A percentile compares a stretch with the other conserved stretches of the same genome.
Evolutionary conservation across 176 grass and related monocot genomes (phyloP).

Genomic region (Neostapfia colusana): DNA sequence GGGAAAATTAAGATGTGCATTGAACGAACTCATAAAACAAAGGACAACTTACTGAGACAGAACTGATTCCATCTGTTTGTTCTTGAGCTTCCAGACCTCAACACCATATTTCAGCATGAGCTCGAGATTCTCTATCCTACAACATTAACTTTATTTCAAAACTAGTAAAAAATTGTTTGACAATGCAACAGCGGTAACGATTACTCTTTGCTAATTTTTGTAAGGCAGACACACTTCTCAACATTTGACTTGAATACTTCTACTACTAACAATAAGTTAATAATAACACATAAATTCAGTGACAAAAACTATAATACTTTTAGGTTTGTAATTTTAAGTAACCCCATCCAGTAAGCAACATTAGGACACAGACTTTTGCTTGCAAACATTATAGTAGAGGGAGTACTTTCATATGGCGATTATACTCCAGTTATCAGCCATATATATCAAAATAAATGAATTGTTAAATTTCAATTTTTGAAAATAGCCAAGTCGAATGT

Average conservation of each 20-base stretch:
- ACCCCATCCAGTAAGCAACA: not conserved
- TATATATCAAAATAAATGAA: not conserved
- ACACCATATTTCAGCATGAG: constrained; percentile 80
- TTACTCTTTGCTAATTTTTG: not conserved
- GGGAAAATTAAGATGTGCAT: constrained; percentile 1
- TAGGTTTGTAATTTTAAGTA: not conserved
- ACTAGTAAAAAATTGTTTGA: constrained; percentile 21
- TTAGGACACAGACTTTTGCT: not conserved
- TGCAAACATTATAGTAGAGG: not conserved
- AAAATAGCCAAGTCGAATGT: not conserved
- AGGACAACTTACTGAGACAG: constrained; percentile 74
- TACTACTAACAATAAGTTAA: not conserved
- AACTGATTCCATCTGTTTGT: constrained; percentile 83
- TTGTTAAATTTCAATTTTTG: not conserved
- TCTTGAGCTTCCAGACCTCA: constrained; percentile 92
- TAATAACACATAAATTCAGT: not conserved
- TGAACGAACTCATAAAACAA: constrained; percentile 8
- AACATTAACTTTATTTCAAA: constrained; percentile 37
- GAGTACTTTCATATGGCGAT: not conserved
- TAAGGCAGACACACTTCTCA: not conserved
- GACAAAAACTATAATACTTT: not conserved
- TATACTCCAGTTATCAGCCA: not conserved
- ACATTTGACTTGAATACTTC: not conserved
- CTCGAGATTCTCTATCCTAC: constrained; percentile 98
- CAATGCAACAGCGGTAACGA: not conserved